Percentiles rank a stretch among this genome's conserved stretches.
Conservation (phyloP, 345 rosid genomes). For the Sonneratia alba region DNA sequence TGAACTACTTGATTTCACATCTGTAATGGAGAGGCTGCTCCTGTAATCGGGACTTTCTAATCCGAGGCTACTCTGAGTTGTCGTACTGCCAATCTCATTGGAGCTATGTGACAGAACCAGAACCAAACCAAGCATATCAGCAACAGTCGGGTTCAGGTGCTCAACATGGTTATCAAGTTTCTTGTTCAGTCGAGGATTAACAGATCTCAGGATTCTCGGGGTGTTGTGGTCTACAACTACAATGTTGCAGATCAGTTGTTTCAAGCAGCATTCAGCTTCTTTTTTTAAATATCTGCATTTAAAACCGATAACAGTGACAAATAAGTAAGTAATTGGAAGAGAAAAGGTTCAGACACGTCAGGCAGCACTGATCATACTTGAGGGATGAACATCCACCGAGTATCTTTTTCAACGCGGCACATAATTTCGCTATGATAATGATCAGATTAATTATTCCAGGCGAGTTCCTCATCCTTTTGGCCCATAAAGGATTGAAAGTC, state of each 20-base stretch:
- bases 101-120: not conserved
- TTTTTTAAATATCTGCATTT: conserved; percentile 25
- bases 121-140: conserved; percentile 7
- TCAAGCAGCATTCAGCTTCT: conserved; percentile 26
- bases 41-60: conserved; percentile 13
- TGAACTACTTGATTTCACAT: not conserved
- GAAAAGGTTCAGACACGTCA: too few species aligned
- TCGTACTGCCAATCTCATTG: conserved; percentile 6
- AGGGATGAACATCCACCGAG: not conserved
- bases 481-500: too few species aligned
- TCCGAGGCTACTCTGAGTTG: conserved; percentile 15
- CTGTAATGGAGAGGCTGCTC: conserved; percentile 6
- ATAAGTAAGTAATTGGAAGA: not conserved
- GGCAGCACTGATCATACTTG: too few species aligned
- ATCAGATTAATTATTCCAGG: too few species aligned
- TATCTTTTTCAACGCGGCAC: not conserved
- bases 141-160: conserved; percentile 8
- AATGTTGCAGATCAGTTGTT: conserved; percentile 25
- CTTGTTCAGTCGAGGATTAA: conserved; percentile 9
- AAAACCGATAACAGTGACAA: not conserved
- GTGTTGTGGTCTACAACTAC: conserved; percentile 26
- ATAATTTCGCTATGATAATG: not conserved
- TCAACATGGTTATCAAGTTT: conserved; percentile 1
- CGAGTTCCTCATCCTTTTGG: too few species aligned
- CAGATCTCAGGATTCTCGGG: conserved; percentile 26